These are phyloP conservation scores for Aureobasidium sp. DNA, from an alignment of 2,329 filamentous ascomycete species.

Conservation along the genomic window DNA sequence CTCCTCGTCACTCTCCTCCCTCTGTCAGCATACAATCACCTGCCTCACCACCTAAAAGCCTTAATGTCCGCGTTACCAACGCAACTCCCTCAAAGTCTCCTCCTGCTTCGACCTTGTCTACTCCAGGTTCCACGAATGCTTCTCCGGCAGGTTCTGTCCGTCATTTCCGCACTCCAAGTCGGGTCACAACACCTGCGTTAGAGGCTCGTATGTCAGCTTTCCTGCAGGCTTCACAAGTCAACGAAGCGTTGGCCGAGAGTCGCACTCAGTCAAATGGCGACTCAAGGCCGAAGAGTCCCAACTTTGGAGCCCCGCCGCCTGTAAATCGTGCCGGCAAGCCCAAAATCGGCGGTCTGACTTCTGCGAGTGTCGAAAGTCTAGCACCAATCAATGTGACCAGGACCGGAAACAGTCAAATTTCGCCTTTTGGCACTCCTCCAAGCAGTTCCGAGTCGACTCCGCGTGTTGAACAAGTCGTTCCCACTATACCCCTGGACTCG, in stretches of 20 bases:
- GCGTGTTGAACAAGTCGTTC: conserved; percentile 1
- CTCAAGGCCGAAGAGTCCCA: conserved; percentile 6
- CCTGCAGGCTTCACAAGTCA: conserved; percentile 20
- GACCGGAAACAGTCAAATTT: conserved; percentile 28
- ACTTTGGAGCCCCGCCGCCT: conserved; percentile 53
- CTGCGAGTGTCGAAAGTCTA: conserved; percentile 12
- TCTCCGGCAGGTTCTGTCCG: conserved; percentile 18
- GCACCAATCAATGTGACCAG: conserved; percentile 17
- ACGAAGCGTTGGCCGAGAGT: background rate
- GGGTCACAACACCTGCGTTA: conserved; percentile 31
- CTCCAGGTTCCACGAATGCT: conserved; percentile 17
- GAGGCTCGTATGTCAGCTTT: conserved; percentile 31
- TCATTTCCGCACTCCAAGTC: conserved; percentile 30
- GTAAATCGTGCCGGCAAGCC: conserved; percentile 76
- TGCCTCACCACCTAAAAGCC: conserved; percentile 52
- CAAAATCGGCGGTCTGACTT: conserved; percentile 46
- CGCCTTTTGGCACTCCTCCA: conserved; percentile 82
- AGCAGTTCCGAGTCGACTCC: conserved; percentile 55
- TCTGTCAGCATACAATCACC: conserved; percentile 62
- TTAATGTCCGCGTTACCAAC: background rate
- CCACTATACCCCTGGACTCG: background rate
- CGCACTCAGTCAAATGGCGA: background rate
- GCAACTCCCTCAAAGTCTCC: conserved; percentile 11
- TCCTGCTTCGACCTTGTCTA: conserved; percentile 14
- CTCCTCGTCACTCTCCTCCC: conserved; percentile 48